Evolutionary conservation across 2,329 filamentous ascomycete species (phyloP), one percentile per base, ranked within the genome.

Genomic region (Fusarium sambucinum): DNA sequence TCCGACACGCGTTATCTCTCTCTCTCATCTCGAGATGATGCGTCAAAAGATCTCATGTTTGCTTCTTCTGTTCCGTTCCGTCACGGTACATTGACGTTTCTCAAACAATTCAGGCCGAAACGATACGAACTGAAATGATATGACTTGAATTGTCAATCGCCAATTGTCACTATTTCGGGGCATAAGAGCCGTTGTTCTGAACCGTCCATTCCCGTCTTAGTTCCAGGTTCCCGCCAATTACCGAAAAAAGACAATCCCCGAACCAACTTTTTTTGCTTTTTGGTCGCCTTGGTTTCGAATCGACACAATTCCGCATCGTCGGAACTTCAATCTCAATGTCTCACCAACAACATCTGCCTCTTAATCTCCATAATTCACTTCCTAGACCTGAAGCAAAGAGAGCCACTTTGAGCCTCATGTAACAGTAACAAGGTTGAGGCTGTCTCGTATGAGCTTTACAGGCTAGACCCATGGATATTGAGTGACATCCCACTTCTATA

Each of bases 241-340:
- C 53, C 61, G 25, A 37, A 53, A 46, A 38, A 56, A 45, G 40
- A 42, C 35, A 32, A 29, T 44, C 7, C 29, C 50, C 59, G 44
- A 38, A 32, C 61, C 61, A 59, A 45, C 38, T 52, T 63, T 45
- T 51, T 38, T 38, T 38, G 35, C 35, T 38, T 38, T 37, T 40
- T 50, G 23, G 17, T 50, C 14, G 35, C 29, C 48, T 32, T 37
- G 42, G 11, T 14, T 14, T 17, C 23, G 7, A 41, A 40, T 17
- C 10, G 14, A 29, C 33, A 38, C 1, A 21, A 46, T 54, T 56
- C 50, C 59, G 57, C 32, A 30, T 45, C 52, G 29, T 27, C 55
- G 68, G 68, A 73, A 72, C 56, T 47, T 41, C 11, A 44, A 57
- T 54, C 42, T 50, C 65, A 53, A 57, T 29, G 54, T 56, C 57